Base-by-base conservation (phyloP, 495 filamentous ascomycete species). In the Daldinia childiae region DNA sequence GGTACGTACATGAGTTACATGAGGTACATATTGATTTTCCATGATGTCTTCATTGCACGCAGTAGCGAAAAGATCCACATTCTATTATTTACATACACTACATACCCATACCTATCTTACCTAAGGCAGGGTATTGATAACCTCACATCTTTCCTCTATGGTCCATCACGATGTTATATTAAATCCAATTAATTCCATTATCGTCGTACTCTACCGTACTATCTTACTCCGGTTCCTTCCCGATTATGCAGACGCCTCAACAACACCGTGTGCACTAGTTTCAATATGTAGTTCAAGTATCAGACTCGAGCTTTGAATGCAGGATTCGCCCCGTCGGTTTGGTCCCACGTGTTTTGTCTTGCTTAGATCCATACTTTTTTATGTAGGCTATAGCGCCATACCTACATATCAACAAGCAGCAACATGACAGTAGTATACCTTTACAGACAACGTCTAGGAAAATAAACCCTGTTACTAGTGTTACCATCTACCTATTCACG, bases 151-250 rank as follows among this genome's bases (percentile, higher is more conserved):
- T 48, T 24, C 9, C 43, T 24, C 43, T 54, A 54, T 30, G 51
- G 51, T 30, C 14, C 51, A 30, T 54, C 51, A 54, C 29, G 51
- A 54, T 54, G 14, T 19, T 48, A 48, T 48, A 48, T 48, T 24
- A 48, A 48, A 48, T 21, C 19, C 43, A 48, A 48, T 48, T 48
- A 48, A 48, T 48, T 48, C 43, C 3, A 24, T 48, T 48, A 48
- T 48, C 43, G 43, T 48, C 43, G 43, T 9, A 48, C 19, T n/a
- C 43, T 48, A 19, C 43, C 43, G 6, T 48, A 48, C 19, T 48
- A 19, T 48, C 9, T 3, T 24, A 0, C 43, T 48, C 43, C 43
- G 43, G 43, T 48, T 48, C 43, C 21, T 48, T 21, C 24, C 43
- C 43, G 43, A 48, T 12, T 19, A 48, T 48, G 43, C 43, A 24